Percentiles rank a stretch among this genome's conserved stretches.
phyloP scores from a whole-genome alignment of 2,329 filamentous ascomycete species.

The Neofusicoccum laricinum region DNA sequence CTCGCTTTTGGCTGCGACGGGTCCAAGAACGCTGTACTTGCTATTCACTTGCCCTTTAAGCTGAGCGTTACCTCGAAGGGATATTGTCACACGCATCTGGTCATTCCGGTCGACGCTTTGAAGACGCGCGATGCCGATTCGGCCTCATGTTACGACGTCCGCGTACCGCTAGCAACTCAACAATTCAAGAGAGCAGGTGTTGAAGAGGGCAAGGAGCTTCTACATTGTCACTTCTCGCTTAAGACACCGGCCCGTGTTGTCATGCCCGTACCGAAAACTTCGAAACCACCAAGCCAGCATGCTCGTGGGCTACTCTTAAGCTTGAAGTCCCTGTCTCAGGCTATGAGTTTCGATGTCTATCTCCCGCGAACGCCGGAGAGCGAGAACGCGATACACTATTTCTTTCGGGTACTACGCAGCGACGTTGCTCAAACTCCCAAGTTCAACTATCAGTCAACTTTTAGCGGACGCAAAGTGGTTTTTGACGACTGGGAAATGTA shows the following conservation, averaged over 20 bases:
- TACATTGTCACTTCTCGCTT: neutral
- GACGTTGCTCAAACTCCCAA: neutral
- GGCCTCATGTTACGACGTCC: neutral
- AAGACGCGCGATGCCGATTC: neutral
- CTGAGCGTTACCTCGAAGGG: neutral
- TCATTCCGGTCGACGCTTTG: neutral
- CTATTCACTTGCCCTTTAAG: neutral
- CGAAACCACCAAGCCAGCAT: neutral
- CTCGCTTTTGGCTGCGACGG: neutral
- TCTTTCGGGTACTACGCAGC: neutral
- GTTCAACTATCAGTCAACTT: neutral
- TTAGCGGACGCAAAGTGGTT: neutral
- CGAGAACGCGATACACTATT: neutral
- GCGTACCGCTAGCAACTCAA: neutral
- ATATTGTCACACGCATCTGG: neutral
- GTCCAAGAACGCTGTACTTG: neutral
- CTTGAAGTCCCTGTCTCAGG: neutral
- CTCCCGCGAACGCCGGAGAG: neutral
- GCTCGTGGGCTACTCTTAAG: neutral
- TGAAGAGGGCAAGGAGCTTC: neutral
- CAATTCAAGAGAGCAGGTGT: too few relatives aligned
- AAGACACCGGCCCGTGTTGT: neutral
- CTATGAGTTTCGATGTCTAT: neutral
- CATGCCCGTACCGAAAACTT: neutral
- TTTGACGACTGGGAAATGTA: neutral